Conservation (phyloP, 2,329 filamentous ascomycete genomes). For the Sporothrix mexicana region DNA sequence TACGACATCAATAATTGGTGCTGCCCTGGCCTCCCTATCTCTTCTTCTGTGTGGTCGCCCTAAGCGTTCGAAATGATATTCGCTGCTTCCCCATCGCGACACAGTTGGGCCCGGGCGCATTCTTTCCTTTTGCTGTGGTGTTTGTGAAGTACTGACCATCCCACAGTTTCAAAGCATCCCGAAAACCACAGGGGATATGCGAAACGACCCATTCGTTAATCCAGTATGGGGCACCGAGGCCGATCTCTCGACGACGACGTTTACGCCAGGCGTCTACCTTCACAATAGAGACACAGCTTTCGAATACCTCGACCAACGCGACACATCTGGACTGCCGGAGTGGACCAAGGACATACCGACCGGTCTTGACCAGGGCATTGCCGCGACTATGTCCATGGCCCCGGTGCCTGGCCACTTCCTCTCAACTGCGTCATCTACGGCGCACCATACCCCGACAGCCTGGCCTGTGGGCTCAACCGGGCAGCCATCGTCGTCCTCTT, state of each 20-base stretch:
- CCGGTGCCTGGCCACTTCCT: not conserved
- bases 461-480: not conserved
- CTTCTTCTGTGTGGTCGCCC: not conserved
- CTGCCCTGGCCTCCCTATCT: not conserved
- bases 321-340: slow-evolving; percentile 22
- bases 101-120: not conserved
- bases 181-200: not conserved
- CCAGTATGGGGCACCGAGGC: slow-evolving; percentile 29
- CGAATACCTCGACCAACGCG: slow-evolving; percentile 29
- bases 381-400: not conserved
- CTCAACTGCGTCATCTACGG: not conserved
- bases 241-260: slow-evolving; percentile 27
- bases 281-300: slow-evolving; percentile 33
- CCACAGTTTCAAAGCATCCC: slow-evolving; percentile 24
- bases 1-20: not conserved
- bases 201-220: slow-evolving; percentile 3
- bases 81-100: not conserved
- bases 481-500: not conserved
- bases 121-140: no score
- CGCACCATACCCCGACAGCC: not conserved
- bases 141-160: not conserved
- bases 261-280: slow-evolving; percentile 35
- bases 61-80: no score
- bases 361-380: slow-evolving; percentile 4
- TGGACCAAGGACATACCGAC: slow-evolving; percentile 27